Evolutionary conservation across 2,329 filamentous ascomycete genomes (phyloP), one percentile per base, ranked within the genome.

Genomic region (Hawksworthiomyces lignivorus): DNA sequence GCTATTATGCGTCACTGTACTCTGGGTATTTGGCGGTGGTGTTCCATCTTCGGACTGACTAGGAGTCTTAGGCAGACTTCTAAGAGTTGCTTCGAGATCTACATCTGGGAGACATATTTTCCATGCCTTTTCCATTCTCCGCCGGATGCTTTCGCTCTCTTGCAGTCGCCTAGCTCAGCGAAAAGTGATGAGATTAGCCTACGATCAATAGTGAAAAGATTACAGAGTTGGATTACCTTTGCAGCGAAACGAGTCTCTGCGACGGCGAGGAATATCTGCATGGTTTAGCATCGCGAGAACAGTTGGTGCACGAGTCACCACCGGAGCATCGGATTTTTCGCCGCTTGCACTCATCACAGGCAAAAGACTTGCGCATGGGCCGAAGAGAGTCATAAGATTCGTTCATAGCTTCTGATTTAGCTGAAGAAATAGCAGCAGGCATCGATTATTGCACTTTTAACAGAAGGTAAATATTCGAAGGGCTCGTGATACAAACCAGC

Each of bases 321-420:
- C 34, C 34, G 5, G 34, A 36, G 22, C 31, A 41, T 18, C 39
- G 37, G 18, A 42, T 36, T 29, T 42, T 42, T 26, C 40, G 32
- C 33, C 33, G 27, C 18, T 42, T 42, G 34, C 32, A 72, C 53
- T 31, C 68, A 54, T 22, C 62, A 60, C 45, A 65, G 56, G 41
- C 53, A 12, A 39, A 30, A 10, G 29, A 39, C 28, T 24, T 39
- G 19, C 37, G 37, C 37, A 33, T 39, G 3, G 46, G 50, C 3
- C 35, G 35, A 24, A 36, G 17, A 17, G 10, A 14, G 35, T 28
- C 35, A 12, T 26, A 8, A 12, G 24, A 12, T 26, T 26, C 24
- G 24, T 12, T 26, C 24, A 26, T 26, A 12, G 24, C 24, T 26
- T 12, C 24, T 8, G 24, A n/a, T n/a, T n/a, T n/a, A n/a, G n/a